Base-by-base conservation (phyloP, 1,284 basidiomycete genomes). In the Malassezia sympodialis region DNA sequence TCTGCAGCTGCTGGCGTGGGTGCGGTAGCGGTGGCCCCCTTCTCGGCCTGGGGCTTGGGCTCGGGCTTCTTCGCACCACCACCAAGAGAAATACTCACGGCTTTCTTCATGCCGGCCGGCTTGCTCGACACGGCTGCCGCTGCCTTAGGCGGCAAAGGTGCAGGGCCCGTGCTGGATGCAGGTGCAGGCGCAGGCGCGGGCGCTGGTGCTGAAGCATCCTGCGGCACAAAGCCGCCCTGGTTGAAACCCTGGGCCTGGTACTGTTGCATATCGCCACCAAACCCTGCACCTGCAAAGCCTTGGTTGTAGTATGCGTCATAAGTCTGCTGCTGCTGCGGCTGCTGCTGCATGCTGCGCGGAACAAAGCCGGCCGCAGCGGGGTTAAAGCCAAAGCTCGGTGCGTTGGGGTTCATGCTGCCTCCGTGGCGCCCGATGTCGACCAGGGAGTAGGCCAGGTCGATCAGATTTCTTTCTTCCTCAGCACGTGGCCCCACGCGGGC, bases 381-480 rank as follows among this genome's bases (percentile, higher is more conserved):
- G 60, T 72, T 73, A 62, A 73, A 73, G 50, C 57, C 62, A 60
- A 73, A 73, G 53, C 61, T 63, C 32, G 62, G 62, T 51, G 72
- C 72, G 68, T 74, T 74, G 23, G 72, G 72, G 58, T 74, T 74
- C 72, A 74, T 74, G 11, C 24, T 54, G 35, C 19, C 26, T 30
- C 27, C 27, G n/a, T 28, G 41, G 39, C 27, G 41, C 24, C n/a
- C 41, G 41, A 24, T 43, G 23, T 21, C 24, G 14, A 27, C 31
- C 21, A 40, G 30, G 19, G 39, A 21, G n/a, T 8, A 19, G 19
- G 30, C 17, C n/a, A 10, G 14, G 19, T 5, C 26, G 34, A n/a
- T 26, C 27, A 17, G 27, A 19, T 28, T 41, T 40, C 10, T 30
- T 39, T 49, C 39, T 43, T 53, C 42, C 26, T 11, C 26, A 10